Evolutionary conservation across 495 filamentous ascomycete genomes (phyloP), one percentile per base, ranked within the genome.

Genomic region (Bryoglossum gracile): DNA sequence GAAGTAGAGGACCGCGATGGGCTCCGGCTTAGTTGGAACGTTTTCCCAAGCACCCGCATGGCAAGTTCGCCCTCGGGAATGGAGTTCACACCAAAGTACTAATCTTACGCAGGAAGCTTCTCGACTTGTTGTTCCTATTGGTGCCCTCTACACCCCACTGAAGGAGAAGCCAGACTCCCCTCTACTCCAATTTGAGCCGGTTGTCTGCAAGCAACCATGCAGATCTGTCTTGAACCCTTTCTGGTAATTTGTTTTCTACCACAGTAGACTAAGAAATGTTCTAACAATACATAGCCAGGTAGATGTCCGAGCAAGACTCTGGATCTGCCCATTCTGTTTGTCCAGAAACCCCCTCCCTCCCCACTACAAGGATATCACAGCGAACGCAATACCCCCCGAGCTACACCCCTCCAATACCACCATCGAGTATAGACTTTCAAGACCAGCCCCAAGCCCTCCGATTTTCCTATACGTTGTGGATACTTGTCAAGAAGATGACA

Each of bases 391-490:
- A 68, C 94, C 94, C 19, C 87, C 90, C 17, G 94, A 99, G 71
- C 78, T 97, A 46, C 94, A 96, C 60, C 89, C 87, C 1, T 74
- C 74, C 57, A 96, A 89, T 69, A 95, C 94, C 4, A 97, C 94
- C 2, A 96, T 99, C 65, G 94, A 99, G 67, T 99, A 99, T 69
- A 81, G 84, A 63, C 81, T 99, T 49, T 84, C 91, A 17, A 80
- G 91, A 38, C 94, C 94, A 18, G 94, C 90, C 19, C 89, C 90
- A 32, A 87, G 89, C 46, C 87, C 94, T 9, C 94, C 94, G 3
- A 95, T 97, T 63, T 99, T 99, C 61, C 71, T 99, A 21, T 99
- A 92, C 64, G 89, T 97, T 33, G 91, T 99, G 48, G 94, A 99
- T 69, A 96, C 89, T 30, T 99, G 94, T 69, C 94, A 99, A 65